Conservation (phyloP, 1,284 basidiomycete genomes). For the Mycosarcoma maydis region DNA sequence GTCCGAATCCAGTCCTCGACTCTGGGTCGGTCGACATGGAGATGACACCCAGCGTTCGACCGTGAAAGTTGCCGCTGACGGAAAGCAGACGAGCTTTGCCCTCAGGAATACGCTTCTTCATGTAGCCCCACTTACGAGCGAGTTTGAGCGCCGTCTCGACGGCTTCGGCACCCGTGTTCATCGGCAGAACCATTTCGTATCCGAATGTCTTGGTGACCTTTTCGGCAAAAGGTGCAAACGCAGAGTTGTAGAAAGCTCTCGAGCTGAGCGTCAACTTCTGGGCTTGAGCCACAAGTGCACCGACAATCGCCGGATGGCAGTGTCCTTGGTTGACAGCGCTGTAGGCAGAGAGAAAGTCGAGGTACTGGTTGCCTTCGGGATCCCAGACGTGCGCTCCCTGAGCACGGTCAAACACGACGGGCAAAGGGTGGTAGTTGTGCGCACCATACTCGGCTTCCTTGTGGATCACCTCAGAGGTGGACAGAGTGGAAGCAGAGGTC, state of each 20-base stretch:
- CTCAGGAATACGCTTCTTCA: conserved; percentile 80
- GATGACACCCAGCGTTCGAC: conserved; percentile 88
- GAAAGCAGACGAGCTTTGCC: conserved; percentile 88
- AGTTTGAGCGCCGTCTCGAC: conserved; percentile 80
- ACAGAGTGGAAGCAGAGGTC: conserved; percentile 34
- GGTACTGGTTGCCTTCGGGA: conserved; percentile 77
- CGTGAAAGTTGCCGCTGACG: conserved; percentile 93
- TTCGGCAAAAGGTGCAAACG: conserved; percentile 88
- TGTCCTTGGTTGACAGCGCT: conserved; percentile 87
- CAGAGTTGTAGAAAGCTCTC: conserved; percentile 93
- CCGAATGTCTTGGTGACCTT: conserved; percentile 78
- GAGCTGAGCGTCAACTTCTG: conserved; percentile 91
- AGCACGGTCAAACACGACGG: conserved; percentile 90
- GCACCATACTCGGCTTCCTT: conserved; percentile 85
- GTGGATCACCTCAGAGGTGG: conserved; percentile 76
- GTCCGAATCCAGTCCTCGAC: conserved; percentile 85
- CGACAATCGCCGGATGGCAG: conserved; percentile 90
- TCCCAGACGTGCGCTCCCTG: conserved; percentile 95
- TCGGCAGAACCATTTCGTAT: conserved; percentile 87
- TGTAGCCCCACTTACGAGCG: conserved; percentile 67
- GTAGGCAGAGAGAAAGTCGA: conserved; percentile 91
- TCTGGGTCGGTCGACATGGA: conserved; percentile 97
- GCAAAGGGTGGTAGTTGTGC: conserved; percentile 92
- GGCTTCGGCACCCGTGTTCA: conserved; percentile 99
- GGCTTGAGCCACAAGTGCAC: conserved; percentile 83